A percentile compares a stretch with the other conserved stretches of the same genome.
phyloP scores from a whole-genome alignment of 257 asterid species.

The Echites panduratus region DNA sequence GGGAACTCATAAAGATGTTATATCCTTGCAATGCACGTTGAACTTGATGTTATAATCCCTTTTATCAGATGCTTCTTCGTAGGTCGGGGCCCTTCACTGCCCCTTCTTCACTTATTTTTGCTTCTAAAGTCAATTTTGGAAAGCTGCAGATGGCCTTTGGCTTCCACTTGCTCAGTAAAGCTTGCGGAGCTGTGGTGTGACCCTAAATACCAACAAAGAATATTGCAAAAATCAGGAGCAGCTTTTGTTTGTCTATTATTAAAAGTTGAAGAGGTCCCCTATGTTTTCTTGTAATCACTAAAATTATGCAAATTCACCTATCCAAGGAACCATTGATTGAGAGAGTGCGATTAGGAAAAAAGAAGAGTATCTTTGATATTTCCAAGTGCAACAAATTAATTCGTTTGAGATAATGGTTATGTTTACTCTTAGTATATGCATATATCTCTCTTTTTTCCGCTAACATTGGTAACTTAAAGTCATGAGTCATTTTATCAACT shows the following conservation, averaged over 20 bases:
- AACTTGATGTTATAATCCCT: neutral
- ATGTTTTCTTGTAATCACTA: neutral
- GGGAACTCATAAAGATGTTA: neutral
- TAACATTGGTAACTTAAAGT: too few species aligned
- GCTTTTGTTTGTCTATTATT: neutral
- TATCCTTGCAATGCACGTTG: slow-evolving; percentile 23
- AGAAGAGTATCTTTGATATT: neutral
- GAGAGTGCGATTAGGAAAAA: neutral
- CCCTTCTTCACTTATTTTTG: slow-evolving; percentile 19
- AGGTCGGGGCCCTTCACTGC: neutral
- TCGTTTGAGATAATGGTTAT: neutral
- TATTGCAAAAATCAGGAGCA: slow-evolving; percentile 1
- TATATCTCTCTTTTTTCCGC: too few species aligned
- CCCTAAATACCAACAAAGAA: slow-evolving; percentile 11
- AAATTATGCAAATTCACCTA: neutral
- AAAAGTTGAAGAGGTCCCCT: neutral
- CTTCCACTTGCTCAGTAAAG: slow-evolving; percentile 2
- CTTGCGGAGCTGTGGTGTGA: slow-evolving; percentile 5
- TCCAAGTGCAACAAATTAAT: neutral
- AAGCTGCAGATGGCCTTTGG: slow-evolving; percentile 16
- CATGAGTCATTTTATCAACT: too few species aligned
- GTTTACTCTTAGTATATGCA: too few species aligned
- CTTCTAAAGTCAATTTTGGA: slow-evolving; percentile 22
- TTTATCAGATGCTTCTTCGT: neutral
- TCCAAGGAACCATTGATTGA: neutral